A percentile compares a stretch with the other conserved stretches of the same genome.
Conservation (phyloP, 371 early-diverging fungal species). For the Paramicrosporidium saccamoebae region DNA sequence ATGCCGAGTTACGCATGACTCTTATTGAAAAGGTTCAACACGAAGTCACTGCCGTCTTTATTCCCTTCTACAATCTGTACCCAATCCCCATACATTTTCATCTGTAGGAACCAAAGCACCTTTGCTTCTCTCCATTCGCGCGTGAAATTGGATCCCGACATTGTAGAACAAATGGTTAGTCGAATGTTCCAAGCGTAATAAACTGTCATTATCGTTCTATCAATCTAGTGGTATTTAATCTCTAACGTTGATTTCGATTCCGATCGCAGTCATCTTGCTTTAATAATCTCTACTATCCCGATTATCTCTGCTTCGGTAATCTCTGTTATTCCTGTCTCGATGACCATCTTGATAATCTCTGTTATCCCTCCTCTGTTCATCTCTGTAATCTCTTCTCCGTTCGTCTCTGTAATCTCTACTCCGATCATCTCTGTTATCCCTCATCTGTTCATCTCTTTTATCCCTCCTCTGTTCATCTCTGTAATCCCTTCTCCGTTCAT, state of each 20-base stretch:
- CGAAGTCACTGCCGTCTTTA: conserved; percentile 1
- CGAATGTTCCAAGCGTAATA: conserved; percentile 1
- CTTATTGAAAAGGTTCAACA: background rate
- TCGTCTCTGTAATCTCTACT: too few relatives aligned
- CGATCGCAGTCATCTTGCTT: too few relatives aligned
- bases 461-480: conserved; percentile 2
- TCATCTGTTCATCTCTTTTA: conserved; percentile 2
- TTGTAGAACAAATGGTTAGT: background rate
- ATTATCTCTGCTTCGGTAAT: conserved; percentile 2
- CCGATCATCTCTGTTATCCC: conserved; percentile 1
- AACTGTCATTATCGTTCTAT: conserved; percentile 1
- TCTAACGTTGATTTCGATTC: too few relatives aligned
- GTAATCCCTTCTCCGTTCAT: conserved; percentile 1
- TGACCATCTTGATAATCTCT: conserved; percentile 1
- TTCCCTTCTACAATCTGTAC: conserved; percentile 1
- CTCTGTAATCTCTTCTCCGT: conserved; percentile 2
- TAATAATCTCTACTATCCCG: conserved; percentile 3
- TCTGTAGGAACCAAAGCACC: conserved; percentile 1
- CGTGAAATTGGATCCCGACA: background rate
- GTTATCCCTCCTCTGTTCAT: conserved; percentile 2
- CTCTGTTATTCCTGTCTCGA: conserved; percentile 2
- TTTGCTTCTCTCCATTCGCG: conserved; percentile 1
- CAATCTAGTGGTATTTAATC: too few relatives aligned
- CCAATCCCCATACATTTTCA: conserved; percentile 1
- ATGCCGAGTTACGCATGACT: too few relatives aligned